Conservation (phyloP, 345 rosid genomes). For the Populus simonii region DNA sequence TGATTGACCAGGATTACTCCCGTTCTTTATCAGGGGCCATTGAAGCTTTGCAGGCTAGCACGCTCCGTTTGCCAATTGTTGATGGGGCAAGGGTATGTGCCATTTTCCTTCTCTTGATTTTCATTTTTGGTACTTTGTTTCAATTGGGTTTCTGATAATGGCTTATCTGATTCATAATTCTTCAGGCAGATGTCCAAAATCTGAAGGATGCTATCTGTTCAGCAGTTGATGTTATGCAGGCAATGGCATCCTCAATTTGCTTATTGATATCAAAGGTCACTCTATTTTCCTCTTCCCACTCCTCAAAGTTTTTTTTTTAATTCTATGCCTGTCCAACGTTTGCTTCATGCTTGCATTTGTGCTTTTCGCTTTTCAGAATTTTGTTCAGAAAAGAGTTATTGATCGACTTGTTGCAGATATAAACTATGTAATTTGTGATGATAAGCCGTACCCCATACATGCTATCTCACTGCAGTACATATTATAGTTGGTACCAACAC, state of each 20-base stretch:
- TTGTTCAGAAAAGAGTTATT: not conserved
- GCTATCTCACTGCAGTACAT: not conserved
- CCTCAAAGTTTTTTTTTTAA: not conserved
- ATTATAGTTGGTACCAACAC: not conserved
- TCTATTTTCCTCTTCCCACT: not conserved
- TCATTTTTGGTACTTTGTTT: not conserved
- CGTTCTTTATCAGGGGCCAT: slow-evolving; percentile 68
- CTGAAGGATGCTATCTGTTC: slow-evolving; percentile 77
- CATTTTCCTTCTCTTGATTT: not conserved
- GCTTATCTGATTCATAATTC: slow-evolving; percentile 4
- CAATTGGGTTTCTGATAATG: slow-evolving; percentile 3
- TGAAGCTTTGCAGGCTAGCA: slow-evolving; percentile 77
- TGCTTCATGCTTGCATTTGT: not conserved
- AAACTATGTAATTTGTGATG: too few species aligned
- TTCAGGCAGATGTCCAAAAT: slow-evolving; percentile 73
- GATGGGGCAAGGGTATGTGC: slow-evolving; percentile 64
- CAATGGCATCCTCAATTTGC: slow-evolving; percentile 78
- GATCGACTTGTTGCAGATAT: not conserved
- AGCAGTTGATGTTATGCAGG: slow-evolving; percentile 86
- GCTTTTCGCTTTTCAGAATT: not conserved
- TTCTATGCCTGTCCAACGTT: not conserved
- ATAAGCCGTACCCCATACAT: not conserved
- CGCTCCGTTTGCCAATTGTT: slow-evolving; percentile 81
- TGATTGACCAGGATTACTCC: slow-evolving; percentile 54
- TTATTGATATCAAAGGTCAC: slow-evolving; percentile 62